Evolutionary conservation across 2,329 filamentous ascomycete species (phyloP), one percentile per base, ranked within the genome.

Genomic region (Xylaria sp.): DNA sequence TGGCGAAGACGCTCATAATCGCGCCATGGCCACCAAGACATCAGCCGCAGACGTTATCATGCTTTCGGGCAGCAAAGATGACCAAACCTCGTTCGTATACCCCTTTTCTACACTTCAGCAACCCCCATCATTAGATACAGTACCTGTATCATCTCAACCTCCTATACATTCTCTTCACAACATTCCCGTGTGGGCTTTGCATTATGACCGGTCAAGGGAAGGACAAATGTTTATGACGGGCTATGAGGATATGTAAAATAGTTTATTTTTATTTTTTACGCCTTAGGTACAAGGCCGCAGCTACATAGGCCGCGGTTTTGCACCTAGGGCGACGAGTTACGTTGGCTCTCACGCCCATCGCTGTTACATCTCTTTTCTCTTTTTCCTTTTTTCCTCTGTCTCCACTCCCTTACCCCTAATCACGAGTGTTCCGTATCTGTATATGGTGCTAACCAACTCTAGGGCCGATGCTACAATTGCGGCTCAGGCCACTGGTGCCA

Each of bases 51-150:
- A 99, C 81, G 96, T 99, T 39, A 89, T 99, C 79, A 97, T 98
- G 93, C 97, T 94, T 92, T 97, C 93, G 70, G 96, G 96, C 66
- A 97, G 93, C 84, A 98, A 97, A 82, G 96, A 99, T 79, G 89
- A 91, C 70, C 96, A 98, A 82, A 99, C 96, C 74, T 94, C 92
- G 91, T 91, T 83, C 81, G 88, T 88, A 77, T 75, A 78, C 71
- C 75, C 77, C 76, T 78, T 78, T 75, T 65, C 75, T 74, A 59
- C 65, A 28, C 61, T 74, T 54, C 63, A 59, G 25, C 57, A 56
- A 55, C 56, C 61, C 50, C 50, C 39, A 34, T 41, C 46, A 18
- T 56, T 63, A 69, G 63, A 65, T 58, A 57, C 39, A 18, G 18
- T 39, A 10, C 55, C 44, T 50, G 62, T 44, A 56, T 15, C 57